These are phyloP conservation scores for Gyromitra esculenta DNA, from an alignment of 2,329 filamentous ascomycete genomes.

Conservation along the genomic window DNA sequence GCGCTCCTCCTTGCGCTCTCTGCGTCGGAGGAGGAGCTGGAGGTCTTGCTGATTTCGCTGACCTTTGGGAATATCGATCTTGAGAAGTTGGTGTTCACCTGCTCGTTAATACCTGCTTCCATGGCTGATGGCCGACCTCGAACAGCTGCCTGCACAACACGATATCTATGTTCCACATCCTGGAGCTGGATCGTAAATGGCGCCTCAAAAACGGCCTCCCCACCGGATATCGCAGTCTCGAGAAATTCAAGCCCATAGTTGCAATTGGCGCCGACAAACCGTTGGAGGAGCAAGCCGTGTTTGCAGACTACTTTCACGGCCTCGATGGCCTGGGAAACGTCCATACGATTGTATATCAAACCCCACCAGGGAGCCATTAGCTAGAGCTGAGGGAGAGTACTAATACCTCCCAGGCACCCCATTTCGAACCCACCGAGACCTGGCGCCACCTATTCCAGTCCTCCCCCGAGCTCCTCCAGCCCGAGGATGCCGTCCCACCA, in stretches of 20 bases:
- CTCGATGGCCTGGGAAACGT: constrained; percentile 80
- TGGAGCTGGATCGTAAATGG: constrained; percentile 90
- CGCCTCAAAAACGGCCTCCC: constrained; percentile 73
- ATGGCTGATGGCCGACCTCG: background rate
- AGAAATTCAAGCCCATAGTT: constrained; percentile 79
- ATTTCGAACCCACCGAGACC: constrained; percentile 76
- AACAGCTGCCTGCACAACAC: constrained; percentile 84
- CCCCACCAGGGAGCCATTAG: background rate
- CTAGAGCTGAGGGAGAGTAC: background rate
- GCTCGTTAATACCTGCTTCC: background rate
- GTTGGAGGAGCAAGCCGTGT: constrained; percentile 80
- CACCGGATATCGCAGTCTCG: constrained; percentile 77
- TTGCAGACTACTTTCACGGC: constrained; percentile 88
- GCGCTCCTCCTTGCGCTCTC: constrained; percentile 88
- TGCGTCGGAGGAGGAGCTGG: constrained; percentile 81
- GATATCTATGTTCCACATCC: constrained; percentile 87
- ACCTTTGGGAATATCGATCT: constrained; percentile 95
- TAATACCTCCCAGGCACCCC: constrained; percentile 63
- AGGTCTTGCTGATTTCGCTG: constrained; percentile 80
- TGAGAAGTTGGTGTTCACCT: constrained; percentile 70
- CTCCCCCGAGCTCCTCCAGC: constrained; percentile 60
- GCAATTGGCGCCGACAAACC: constrained; percentile 88
- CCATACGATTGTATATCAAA: constrained; percentile 65
- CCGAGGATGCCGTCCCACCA: constrained; percentile 59
- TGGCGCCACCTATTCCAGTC: constrained; percentile 74